Evolutionary conservation across 2,329 filamentous ascomycete species (phyloP), one percentile per base, ranked within the genome.

Genomic region (Ilyonectria mors-panacis): DNA sequence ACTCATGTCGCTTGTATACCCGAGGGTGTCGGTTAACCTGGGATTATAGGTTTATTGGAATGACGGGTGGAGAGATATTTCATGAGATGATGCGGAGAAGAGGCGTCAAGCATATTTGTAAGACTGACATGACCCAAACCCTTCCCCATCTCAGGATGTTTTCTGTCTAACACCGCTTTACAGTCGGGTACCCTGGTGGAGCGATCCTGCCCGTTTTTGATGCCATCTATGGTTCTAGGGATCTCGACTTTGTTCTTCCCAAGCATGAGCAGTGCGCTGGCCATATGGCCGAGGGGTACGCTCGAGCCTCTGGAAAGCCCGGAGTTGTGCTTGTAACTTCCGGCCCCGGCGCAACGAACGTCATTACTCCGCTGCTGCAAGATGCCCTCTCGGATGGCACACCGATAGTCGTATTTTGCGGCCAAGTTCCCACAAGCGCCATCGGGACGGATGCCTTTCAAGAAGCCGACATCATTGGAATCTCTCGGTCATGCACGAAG

Each of bases 281-380:
- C 71, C 96, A 99, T 84, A 99, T 98, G 96, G 96, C 96, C 15
- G 92, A 98, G 83, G 96, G 96, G 59, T 98, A 98, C 80, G 96
- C 96, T 62, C 91, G 96, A 76, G 95, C 94, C 64, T 95, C 93
- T 59, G 96, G 96, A 75, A 95, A 94, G 84, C 94, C 95, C 65
- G 96, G 96, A 78, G 96, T 98, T 63, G 96, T 99, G 63, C 87
- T 99, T 67, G 96, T 99, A 70, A 99, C 96, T 39, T 98, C 96
- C 15, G 96, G 96, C 39, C 96, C 96, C 15, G 96, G 96, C 70
- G 96, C 95, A 48, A 99, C 96, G 72, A 99, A 99, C 79, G 93
- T 98, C 70, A 90, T 98, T 69, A 98, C 96, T 33, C 95, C 96
- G 8, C 94, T 98, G 90, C 95, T 98, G 90, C 95, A 97, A 78